Evolutionary conservation across 257 asterid species (phyloP), one percentile per base, ranked within the genome.

Genomic region (Solanum peruvianum): DNA sequence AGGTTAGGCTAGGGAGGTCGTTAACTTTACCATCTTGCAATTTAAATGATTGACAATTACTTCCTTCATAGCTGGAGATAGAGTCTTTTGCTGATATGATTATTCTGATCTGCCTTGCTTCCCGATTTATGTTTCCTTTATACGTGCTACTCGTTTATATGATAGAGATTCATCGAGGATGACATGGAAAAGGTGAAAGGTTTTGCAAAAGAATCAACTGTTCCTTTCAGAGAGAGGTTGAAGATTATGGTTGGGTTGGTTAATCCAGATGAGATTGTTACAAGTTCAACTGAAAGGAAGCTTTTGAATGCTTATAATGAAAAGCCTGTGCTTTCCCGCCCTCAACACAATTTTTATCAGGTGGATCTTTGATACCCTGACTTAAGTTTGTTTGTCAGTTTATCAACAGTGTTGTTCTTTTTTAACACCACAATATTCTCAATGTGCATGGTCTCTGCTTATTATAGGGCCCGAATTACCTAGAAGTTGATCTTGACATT

Each of bases 291-390:
- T 0, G 97, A 94, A 89, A 92, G 93, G 87, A 94, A 93, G 88
- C 96, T 94, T 87, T 89, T 94, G 52, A 67, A 93, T 9, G 95
- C 97, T 8, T 94, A 94, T 93, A 94, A 94, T 56, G 97, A 93
- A 76, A 93, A 91, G 84, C 97, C 96, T 2, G 98, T 94, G 87
- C 97, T 94, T 89, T 94, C 98, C 41, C 98, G 98, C 41, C 98
- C 98, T 72, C 98, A 94, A 84, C 98, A 94, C 81, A 86, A 90
- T 77, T 94, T 93, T 91, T 92, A 90, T 91, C 94, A 93, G 94
- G 95, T 90, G 82, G 87, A 39, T 84, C 60, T 66, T 88, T 52
- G 45, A 62, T 70, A 72, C 25, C 4, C n/a, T 58, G 47, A 73
- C 39, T 71, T 73, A 20, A n/a, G 39, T 56, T 13, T 56, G 16